phyloP scores from a whole-genome alignment of 495 filamentous ascomycete genomes.

The Letharia columbiana region DNA sequence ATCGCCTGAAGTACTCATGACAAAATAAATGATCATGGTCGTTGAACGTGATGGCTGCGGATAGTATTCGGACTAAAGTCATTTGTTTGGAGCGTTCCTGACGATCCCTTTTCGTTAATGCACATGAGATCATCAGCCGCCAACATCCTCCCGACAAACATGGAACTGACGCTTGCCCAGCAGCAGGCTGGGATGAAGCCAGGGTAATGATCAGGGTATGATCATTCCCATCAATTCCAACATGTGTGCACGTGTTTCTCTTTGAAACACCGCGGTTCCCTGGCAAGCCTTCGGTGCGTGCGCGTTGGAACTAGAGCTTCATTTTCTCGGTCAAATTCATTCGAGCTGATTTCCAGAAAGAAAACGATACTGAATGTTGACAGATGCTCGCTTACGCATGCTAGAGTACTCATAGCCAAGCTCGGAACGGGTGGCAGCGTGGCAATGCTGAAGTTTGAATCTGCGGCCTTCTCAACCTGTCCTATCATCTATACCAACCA shows the following conservation, averaged over 20 bases:
- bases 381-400: slow-evolving; percentile 3
- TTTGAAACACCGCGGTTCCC: neutral
- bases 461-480: neutral
- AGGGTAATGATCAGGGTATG: neutral
- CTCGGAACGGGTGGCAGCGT: neutral
- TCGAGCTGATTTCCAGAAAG: neutral
- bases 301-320: neutral
- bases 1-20: neutral
- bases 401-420: neutral
- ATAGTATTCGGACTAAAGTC: neutral
- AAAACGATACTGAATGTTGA: slow-evolving; percentile 3
- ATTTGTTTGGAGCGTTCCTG: neutral
- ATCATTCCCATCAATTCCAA: too few relatives aligned
- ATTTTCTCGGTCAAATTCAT: neutral
- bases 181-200: neutral
- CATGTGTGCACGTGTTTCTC: neutral
- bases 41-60: neutral
- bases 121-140: neutral
- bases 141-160: neutral
- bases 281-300: neutral
- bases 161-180: neutral
- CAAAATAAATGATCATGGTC: neutral
- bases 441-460: neutral
- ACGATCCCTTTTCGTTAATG: slow-evolving; percentile 2
- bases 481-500: too few relatives aligned